Conservation (phyloP, 2,329 filamentous ascomycete genomes). For the Cordyceps militaris region DNA sequence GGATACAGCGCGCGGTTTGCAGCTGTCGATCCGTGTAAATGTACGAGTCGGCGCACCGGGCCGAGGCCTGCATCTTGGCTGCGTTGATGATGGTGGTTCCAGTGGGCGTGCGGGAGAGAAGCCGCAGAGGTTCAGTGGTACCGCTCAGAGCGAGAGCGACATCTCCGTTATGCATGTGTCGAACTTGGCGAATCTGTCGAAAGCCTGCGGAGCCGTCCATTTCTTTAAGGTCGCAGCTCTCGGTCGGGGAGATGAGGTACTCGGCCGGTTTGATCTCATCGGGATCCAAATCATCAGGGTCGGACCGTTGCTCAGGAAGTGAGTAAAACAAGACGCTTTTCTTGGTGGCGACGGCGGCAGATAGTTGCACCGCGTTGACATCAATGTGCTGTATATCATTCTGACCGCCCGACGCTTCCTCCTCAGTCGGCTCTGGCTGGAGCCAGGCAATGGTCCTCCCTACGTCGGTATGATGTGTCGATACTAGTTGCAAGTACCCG, state of each 20-base stretch:
- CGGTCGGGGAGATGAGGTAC: neutral
- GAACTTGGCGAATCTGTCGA: neutral
- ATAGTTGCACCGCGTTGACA: slow-evolving; percentile 9
- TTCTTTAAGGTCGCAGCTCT: neutral
- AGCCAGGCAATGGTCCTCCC: slow-evolving; percentile 20
- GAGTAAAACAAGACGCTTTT: slow-evolving; percentile 15
- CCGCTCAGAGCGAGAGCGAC: slow-evolving; percentile 1
- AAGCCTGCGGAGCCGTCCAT: neutral
- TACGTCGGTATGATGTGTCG: slow-evolving; percentile 24
- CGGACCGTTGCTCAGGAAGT: neutral
- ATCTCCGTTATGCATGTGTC: slow-evolving; percentile 2
- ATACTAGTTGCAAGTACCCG: slow-evolving; percentile 34
- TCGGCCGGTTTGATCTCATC: neutral
- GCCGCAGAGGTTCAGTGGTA: slow-evolving; percentile 29
- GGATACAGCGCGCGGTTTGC: slow-evolving; percentile 27
- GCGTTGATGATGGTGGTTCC: slow-evolving; percentile 27
- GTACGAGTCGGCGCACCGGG: slow-evolving; percentile 3
- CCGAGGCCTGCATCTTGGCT: slow-evolving; percentile 22
- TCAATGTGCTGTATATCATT: slow-evolving; percentile 16
- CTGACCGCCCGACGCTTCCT: neutral
- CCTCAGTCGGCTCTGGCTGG: neutral
- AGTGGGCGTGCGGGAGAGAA: slow-evolving; percentile 31
- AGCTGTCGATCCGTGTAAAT: neutral
- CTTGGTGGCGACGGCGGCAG: slow-evolving; percentile 15
- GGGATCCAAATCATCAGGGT: neutral